Evolutionary conservation across 1,284 basidiomycete species (phyloP), one percentile per base, ranked within the genome.

Genomic region (Heterobasidion occidentale): DNA sequence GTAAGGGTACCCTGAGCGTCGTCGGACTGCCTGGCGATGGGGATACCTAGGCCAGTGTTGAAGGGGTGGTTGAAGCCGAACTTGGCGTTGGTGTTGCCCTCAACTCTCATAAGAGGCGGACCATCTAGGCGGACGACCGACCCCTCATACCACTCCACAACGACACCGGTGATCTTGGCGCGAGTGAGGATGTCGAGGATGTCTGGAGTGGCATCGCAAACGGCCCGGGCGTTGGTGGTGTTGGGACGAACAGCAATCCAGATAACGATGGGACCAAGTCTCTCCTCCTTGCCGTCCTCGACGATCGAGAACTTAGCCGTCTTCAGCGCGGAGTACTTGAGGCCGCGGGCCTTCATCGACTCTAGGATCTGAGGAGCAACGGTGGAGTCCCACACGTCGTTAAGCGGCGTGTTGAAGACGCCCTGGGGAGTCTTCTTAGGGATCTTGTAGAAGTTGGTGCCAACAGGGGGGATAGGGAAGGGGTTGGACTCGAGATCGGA

Each of bases 181-280:
- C 62, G 64, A 51, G 44, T 58, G 66, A 74, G 72, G 59, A 75
- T 66, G n/a, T 51, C 34, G 51, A 74, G 68, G 59, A 75, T 72
- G 60, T 68, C 66, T 2, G 69, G 64, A 15, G 70, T 65, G 54
- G 67, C 71, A 60, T 72, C 67, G 54, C 64, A 67, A 60, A 64
- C 65, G 51, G 56, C 64, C 57, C 33, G 58, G 60, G 71, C 65
- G 57, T 50, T 68, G 62, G 70, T 70, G 61, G 70, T 68, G 56
- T 64, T 64, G 63, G 71, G 72, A 63, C 35, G 67, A 61, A 68
- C 62, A 3, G 67, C 66, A 56, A 75, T 74, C 72, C 74, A 75
- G 7, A 74, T 54, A 12, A 71, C 68, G 58, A 71, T 54, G 3
- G 71, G 72, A 55, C 72, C 67, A 19, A 65, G 56, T 52, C 56